Evolutionary conservation across 805 yeast genomes (phyloP).

Genomic region (Lipomyces chichibuensis): DNA sequence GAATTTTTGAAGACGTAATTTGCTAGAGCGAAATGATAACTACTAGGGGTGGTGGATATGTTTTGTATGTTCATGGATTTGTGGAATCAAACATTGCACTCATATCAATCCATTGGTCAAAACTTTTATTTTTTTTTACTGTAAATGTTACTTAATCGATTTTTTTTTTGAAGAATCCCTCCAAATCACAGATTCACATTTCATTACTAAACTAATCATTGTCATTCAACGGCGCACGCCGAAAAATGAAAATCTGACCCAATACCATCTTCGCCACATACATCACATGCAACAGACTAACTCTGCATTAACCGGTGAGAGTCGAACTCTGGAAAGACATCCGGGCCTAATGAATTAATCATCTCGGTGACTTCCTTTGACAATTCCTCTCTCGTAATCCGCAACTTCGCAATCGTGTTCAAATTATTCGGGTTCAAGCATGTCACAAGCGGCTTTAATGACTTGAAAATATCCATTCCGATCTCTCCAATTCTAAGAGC

Average conservation of each 20-base stretch:
- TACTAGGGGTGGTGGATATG: background rate
- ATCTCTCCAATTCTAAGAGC: constrained; percentile 90
- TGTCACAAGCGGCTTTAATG: constrained; percentile 75
- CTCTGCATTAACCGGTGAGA: constrained; percentile 11
- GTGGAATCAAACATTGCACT: background rate
- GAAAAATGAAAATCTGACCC: background rate
- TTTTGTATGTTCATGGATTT: background rate
- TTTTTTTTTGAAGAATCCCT: background rate
- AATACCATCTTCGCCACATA: background rate
- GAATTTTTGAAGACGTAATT: constrained; percentile 18
- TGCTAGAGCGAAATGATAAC: background rate
- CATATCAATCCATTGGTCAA: background rate
- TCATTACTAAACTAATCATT: background rate
- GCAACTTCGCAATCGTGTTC: constrained; percentile 55
- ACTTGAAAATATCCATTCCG: constrained; percentile 85
- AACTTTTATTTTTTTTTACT: background rate
- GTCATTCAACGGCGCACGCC: background rate
- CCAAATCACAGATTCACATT: background rate
- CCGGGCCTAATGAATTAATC: constrained; percentile 81
- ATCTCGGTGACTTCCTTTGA: constrained; percentile 74
- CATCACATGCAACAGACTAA: background rate
- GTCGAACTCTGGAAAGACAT: constrained; percentile 83
- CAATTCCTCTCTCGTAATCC: constrained; percentile 62
- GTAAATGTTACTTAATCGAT: background rate
- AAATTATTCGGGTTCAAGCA: constrained; percentile 44